Evolutionary conservation across 441 rosid genomes (phyloP), one percentile per base, ranked within the genome.

Genomic region (Pelargonium australe): DNA sequence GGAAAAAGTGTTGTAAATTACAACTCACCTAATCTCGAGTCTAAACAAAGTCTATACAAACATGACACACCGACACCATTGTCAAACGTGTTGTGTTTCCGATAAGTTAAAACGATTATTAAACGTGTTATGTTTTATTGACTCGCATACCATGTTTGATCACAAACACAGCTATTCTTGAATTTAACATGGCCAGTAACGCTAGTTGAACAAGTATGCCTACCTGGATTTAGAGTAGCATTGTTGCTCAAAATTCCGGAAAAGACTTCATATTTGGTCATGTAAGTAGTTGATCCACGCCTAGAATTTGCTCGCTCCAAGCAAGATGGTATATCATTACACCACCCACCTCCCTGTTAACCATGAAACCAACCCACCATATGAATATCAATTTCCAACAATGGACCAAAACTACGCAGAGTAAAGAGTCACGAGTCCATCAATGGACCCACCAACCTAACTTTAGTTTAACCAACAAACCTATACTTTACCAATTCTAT

Each of bases 311-410:
- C 84, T 85, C 98, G 77, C 23, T 86, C 95, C 74, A 73, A 62
- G 78, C 97, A 94, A 25, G 97, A 88, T 74, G 68, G 70, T 57
- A 89, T 68, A 77, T 91, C 95, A 79, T 91, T 89, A 66, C 98
- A 94, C 98, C 97, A 94, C 70, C 96, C 97, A 72, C 98, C 98
- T 78, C 98, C 97, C 98, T 93, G 31, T 17, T 64, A 55, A 66
- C 13, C n/a, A 57, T 12, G 43, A 17, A 57, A 2, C 20, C 28
- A 57, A 23, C 23, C 17, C 11, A 55, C 61, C 25, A 55, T 55
- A 55, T 13, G 61, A 55, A 17, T 7, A 17, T 17, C 20, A 53
- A 5, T 4, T 55, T n/a, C 17, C 19, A 17, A 20, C 19, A 17
- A 5, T 55, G 61, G 61, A n/a, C 8, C 61, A 61, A 9, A 61